Evolutionary conservation across 148 eudicot species (phyloP).

Genomic region (Vaccinium vitisidaea): DNA sequence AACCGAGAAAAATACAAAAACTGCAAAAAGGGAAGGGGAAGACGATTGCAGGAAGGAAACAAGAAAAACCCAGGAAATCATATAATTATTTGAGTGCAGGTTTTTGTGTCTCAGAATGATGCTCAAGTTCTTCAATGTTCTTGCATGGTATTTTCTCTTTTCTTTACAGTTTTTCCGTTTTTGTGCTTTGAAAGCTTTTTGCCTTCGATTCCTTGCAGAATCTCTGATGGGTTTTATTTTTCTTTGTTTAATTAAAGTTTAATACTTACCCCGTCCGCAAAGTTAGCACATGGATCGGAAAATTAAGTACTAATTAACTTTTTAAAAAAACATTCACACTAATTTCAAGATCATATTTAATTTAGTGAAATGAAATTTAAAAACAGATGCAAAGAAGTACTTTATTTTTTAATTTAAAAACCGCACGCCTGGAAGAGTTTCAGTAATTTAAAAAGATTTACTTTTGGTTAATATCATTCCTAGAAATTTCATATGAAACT

Average conservation of each 20-base stretch:
- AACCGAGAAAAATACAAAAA: background rate
- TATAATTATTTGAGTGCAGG: background rate
- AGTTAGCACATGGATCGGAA: no score
- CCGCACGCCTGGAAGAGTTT: no score
- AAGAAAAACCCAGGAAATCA: background rate
- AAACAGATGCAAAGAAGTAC: no score
- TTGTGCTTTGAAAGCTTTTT: background rate
- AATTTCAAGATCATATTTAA: no score
- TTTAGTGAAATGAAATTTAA: no score
- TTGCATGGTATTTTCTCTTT: conserved; percentile 13
- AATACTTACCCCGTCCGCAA: background rate
- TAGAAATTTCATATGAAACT: background rate
- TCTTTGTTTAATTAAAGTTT: background rate
- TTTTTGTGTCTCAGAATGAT: background rate
- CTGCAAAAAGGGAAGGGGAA: background rate
- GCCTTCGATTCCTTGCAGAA: background rate
- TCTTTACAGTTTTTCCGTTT: background rate
- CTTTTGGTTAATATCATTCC: background rate
- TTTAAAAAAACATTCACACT: background rate
- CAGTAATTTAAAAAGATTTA: background rate
- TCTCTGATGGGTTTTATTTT: background rate
- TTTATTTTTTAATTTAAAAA: background rate
- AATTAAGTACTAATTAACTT: background rate
- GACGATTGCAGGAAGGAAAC: background rate
- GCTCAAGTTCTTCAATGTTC: background rate